Conservation (phyloP, 495 filamentous ascomycete genomes). For the Daldinia childiae region DNA sequence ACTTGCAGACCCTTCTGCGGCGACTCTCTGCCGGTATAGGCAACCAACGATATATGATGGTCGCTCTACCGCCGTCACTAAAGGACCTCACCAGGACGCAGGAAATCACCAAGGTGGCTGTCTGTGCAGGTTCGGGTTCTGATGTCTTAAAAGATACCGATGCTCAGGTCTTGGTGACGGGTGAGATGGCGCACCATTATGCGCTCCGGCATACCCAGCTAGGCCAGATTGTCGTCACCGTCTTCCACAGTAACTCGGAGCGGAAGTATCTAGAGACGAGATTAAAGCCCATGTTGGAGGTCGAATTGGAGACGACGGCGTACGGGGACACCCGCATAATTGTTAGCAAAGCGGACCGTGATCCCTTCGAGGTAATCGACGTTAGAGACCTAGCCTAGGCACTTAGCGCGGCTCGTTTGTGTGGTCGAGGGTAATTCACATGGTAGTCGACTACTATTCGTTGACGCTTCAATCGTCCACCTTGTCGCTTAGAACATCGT, state of each 20-base stretch:
- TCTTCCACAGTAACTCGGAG: slow-evolving; percentile 94
- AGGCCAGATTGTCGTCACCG: slow-evolving; percentile 84
- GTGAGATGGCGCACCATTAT: slow-evolving; percentile 93
- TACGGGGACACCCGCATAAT: slow-evolving; percentile 65
- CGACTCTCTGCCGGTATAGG: slow-evolving; percentile 50
- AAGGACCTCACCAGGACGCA: slow-evolving; percentile 34
- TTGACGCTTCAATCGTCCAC: background rate
- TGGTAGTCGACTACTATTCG: background rate
- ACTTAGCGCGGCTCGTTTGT: background rate
- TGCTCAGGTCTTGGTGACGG: slow-evolving; percentile 85
- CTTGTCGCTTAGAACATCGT: background rate
- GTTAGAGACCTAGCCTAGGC: slow-evolving; percentile 38
- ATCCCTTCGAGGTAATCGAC: slow-evolving; percentile 66
- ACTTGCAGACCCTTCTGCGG: slow-evolving; percentile 69
- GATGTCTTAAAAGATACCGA: slow-evolving; percentile 73
- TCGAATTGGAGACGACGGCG: slow-evolving; percentile 51
- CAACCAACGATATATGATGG: slow-evolving; percentile 52
- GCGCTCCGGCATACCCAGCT: slow-evolving; percentile 84
- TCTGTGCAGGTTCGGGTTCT: slow-evolving; percentile 88
- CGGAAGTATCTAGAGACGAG: slow-evolving; percentile 77
- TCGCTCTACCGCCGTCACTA: slow-evolving; percentile 49
- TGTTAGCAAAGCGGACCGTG: slow-evolving; percentile 81
- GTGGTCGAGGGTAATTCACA: slow-evolving; percentile 4
- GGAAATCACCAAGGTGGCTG: slow-evolving; percentile 65
- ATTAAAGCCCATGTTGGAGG: slow-evolving; percentile 71